Evolutionary conservation across 1,284 basidiomycete species (phyloP), one percentile per base, ranked within the genome.

Genomic region (Sporisorium graminicola): DNA sequence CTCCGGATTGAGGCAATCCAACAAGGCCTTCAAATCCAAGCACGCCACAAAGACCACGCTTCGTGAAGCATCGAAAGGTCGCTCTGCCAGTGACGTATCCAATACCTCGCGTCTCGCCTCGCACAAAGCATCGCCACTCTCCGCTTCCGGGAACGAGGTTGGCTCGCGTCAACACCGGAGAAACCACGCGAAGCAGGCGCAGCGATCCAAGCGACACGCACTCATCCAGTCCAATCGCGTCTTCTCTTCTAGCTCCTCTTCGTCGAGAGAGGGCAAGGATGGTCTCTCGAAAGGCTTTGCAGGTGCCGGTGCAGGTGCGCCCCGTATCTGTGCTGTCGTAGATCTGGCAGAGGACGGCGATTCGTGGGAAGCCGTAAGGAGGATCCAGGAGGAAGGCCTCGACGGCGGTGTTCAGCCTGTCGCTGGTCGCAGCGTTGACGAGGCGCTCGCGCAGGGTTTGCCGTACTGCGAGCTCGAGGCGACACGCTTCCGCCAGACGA

Each of bases 401-500:
- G 87, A 90, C 31, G 87, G 90, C 1, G 87, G 81, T 12, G 69
- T 83, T 18, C 54, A 70, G 53, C 64, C 75, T 9, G 77, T 82
- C 13, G 52, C 67, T 1, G 82, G 82, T 9, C 59, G 68, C 18
- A 78, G 80, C 58, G 76, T 74, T 16, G 72, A 80, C 1, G 78
- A 82, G 24, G 81, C 81, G 0, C 57, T 63, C 9, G 47, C 50
- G 2, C 33, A 59, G 26, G 55, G 63, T 10, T 26, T 59, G 37
- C 56, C 80, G 9, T 78, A 67, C 55, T 77, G 75, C 49, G 81
- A 84, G 59, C 66, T 84, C 35, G 81, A 83, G 81, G 92, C 91
- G 46, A 91, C 92, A 50, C 90, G 93, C 12, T 97, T 94, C 88
- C 94, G 93, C 86, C 94, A 95, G 0, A 92, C 91, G 4, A 87